Evolutionary conservation across 2,329 filamentous ascomycete genomes (phyloP).

Genomic region (Juglanconis sp.): DNA sequence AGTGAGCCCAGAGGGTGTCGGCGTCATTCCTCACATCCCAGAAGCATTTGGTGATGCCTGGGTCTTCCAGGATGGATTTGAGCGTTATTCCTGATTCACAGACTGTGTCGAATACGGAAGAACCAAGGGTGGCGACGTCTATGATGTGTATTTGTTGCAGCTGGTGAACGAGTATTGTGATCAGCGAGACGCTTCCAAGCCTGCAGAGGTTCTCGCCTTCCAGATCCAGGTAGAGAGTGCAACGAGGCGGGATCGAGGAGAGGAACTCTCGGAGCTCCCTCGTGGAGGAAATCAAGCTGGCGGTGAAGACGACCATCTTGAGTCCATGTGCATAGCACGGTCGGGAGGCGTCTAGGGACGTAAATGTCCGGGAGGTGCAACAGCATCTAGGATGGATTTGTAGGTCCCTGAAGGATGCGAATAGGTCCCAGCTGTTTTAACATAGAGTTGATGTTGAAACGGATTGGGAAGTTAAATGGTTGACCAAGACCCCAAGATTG

Average conservation of each 20-base stretch:
- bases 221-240: slow-evolving; percentile 22
- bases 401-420: too few relatives aligned
- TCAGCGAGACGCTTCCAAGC: slow-evolving; percentile 20
- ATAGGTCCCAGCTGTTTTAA: too few relatives aligned
- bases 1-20: slow-evolving; percentile 25
- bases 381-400: background rate
- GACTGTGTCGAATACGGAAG: slow-evolving; percentile 17
- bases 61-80: slow-evolving; percentile 21
- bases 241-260: slow-evolving; percentile 5
- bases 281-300: slow-evolving; percentile 3
- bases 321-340: background rate
- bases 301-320: background rate
- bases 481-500: too few relatives aligned
- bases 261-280: slow-evolving; percentile 13
- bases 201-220: slow-evolving; percentile 21
- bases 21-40: slow-evolving; percentile 28
- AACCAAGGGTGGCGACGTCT: slow-evolving; percentile 22
- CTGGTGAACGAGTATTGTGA: slow-evolving; percentile 20
- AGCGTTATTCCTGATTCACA: slow-evolving; percentile 16
- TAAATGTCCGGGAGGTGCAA: background rate
- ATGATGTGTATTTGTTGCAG: slow-evolving; percentile 15
- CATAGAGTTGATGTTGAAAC: too few relatives aligned
- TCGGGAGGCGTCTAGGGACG: too few relatives aligned
- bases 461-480: too few relatives aligned
- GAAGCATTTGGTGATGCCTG: slow-evolving; percentile 20